phyloP scores from a whole-genome alignment of 169 alveolate genomes.

The Eimeria acervulina region DNA sequence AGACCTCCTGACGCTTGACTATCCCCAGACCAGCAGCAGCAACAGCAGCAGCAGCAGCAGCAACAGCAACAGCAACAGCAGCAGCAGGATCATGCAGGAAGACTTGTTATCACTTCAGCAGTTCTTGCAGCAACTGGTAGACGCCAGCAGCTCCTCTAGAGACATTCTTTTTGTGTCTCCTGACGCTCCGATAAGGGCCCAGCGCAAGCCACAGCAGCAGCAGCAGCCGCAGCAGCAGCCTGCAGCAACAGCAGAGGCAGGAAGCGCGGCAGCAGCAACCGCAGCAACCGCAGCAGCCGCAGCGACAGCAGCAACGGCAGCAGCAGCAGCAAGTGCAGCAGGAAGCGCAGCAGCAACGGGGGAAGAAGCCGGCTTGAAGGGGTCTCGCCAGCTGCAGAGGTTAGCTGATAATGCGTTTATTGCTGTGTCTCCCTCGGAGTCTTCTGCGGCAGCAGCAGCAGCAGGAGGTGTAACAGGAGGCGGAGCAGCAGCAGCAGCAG shows the following conservation, averaged over 20 bases:
- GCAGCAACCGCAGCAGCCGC: too few relatives aligned
- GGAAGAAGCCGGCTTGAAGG: background rate
- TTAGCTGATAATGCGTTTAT: background rate
- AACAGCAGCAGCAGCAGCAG: background rate
- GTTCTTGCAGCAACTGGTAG: conserved; percentile 41
- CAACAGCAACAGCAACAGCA: background rate
- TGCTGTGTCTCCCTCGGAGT: background rate
- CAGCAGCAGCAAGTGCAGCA: too few relatives aligned
- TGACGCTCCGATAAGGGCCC: conserved; percentile 57
- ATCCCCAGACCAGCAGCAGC: too few relatives aligned
- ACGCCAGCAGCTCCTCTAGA: too few relatives aligned
- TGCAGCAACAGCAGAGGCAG: too few relatives aligned
- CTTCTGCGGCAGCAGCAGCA: background rate
- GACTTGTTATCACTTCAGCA: conserved; percentile 10
- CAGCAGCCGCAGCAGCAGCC: too few relatives aligned
- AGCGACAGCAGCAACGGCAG: too few relatives aligned
- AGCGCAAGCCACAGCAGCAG: background rate
- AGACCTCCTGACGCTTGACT: conserved; percentile 60
- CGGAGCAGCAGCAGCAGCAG: background rate
- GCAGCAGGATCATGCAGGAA: too few relatives aligned
- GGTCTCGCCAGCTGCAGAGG: background rate
- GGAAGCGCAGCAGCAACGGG: too few relatives aligned
- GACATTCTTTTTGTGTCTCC: conserved; percentile 73
- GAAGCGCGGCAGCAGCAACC: too few relatives aligned
- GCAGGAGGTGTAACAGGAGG: background rate